Conservation (phyloP, 805 yeast genomes). For the Metschnikowia similis region DNA sequence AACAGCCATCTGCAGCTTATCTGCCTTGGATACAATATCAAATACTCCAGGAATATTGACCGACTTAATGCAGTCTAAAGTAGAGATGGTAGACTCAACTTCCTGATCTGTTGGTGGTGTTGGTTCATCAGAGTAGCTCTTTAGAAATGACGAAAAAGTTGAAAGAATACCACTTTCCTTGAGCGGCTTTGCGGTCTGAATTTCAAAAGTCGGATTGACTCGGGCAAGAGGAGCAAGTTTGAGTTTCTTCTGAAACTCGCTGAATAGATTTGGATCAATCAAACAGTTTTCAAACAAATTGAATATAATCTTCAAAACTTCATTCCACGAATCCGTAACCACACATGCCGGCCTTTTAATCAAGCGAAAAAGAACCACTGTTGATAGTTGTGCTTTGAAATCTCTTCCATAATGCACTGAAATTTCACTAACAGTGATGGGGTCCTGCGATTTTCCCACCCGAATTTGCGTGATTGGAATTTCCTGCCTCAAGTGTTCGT, state of each 20-base stretch:
- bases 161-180: constrained; percentile 80
- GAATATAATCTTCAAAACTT: constrained; percentile 55
- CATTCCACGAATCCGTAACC: constrained; percentile 57
- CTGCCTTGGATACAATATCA: constrained; percentile 42
- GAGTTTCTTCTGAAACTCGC: constrained; percentile 57
- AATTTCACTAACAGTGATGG: constrained; percentile 72
- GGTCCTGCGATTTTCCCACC: constrained; percentile 51
- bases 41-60: constrained; percentile 58
- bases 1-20: constrained; percentile 35
- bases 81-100: constrained; percentile 76
- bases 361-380: constrained; percentile 80
- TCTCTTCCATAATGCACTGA: constrained; percentile 85
- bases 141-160: constrained; percentile 86
- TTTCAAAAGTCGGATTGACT: constrained; percentile 63
- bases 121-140: constrained; percentile 80
- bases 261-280: constrained; percentile 56
- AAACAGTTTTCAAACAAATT: constrained; percentile 70
- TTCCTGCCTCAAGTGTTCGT: constrained; percentile 23
- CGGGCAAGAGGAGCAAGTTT: constrained; percentile 51
- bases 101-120: constrained; percentile 94
- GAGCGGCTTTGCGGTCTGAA: constrained; percentile 58
- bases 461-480: constrained; percentile 35
- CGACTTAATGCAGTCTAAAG: constrained; percentile 77
- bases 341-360: constrained; percentile 53
- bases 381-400: constrained; percentile 85